Evolutionary conservation across 2,329 filamentous ascomycete genomes (phyloP).

Genomic region (Ceratocystis destructans): DNA sequence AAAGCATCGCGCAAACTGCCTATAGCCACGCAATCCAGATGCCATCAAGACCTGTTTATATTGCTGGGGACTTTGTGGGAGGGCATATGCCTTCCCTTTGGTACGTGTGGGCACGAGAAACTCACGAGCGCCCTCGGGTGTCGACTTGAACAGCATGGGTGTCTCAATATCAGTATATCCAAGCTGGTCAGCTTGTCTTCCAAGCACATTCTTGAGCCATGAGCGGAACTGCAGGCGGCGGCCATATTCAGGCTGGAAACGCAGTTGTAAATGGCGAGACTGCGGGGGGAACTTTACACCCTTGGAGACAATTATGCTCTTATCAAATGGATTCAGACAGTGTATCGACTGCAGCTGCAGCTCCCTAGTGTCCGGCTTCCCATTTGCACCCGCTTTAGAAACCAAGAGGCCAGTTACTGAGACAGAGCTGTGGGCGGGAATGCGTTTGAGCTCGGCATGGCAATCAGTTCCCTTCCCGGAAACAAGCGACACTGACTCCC

Average conservation of each 20-base stretch:
- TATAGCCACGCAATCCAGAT: conserved; percentile 68
- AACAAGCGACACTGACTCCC: conserved; percentile 28
- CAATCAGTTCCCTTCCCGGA: conserved; percentile 27
- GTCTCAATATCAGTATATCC: conserved; percentile 76
- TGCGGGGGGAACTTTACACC: conserved; percentile 61
- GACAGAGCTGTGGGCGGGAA: conserved; percentile 41
- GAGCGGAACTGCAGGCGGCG: conserved; percentile 59
- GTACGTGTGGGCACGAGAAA: conserved; percentile 81
- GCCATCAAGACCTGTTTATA: conserved; percentile 98
- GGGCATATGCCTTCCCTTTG: conserved; percentile 66
- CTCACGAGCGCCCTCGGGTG: conserved; percentile 85
- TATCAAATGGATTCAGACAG: conserved; percentile 58
- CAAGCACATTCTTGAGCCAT: conserved; percentile 39
- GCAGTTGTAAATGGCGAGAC: conserved; percentile 70
- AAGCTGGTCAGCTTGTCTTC: conserved; percentile 39
- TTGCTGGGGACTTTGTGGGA: conserved; percentile 93
- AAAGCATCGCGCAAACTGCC: conserved; percentile 88
- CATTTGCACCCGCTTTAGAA: conserved; percentile 23
- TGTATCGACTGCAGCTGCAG: conserved; percentile 37
- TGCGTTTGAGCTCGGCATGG: conserved; percentile 33
- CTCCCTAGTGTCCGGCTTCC: conserved; percentile 21
- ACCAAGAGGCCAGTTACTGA: conserved; percentile 30
- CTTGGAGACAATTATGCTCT: conserved; percentile 61
- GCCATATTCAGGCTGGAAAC: conserved; percentile 54
- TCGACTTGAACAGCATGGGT: conserved; percentile 91